Evolutionary conservation across 1,284 basidiomycete genomes (phyloP), one percentile per base, ranked within the genome.

Genomic region (Fomitopsis palustris): DNA sequence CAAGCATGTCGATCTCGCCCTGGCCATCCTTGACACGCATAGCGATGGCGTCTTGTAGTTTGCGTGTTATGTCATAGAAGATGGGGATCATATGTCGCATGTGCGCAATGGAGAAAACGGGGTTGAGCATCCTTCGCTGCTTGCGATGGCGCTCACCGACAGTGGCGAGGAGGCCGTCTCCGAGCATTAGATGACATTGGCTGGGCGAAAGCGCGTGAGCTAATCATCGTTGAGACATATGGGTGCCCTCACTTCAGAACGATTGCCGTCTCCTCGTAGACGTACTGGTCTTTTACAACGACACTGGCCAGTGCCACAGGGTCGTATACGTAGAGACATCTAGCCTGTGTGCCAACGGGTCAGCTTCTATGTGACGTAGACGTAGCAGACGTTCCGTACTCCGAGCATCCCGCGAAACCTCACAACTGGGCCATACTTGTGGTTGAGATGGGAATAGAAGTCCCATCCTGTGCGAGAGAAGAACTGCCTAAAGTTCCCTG

Each of bases 221-320:
- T 3, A 29, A 16, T 35, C 27, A 6, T 21, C 57, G 14, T 56
- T 60, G 4, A 60, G 61, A 8, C 61, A 39, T 3, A 12, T 17
- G 54, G 49, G 27, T n/a, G 12, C 29, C 17, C 47, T 39, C 25
- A 59, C 53, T 17, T 47, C 39, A 38, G 25, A 38, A 60, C 49
- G 21, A 38, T 52, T 17, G 39, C 4, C 0, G n/a, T 27, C 17
- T 73, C 69, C 27, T 70, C 68, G 56, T 70, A 75, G 33, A 66
- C 56, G 21, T 70, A 61, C 51, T 70, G 67, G 12, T 75, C 74
- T 56, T 72, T 75, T 27, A 72, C 61, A 31, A 75, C 45, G 9
- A 76, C 66, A 31, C 62, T 61, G 38, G 71, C 66, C 53, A 74
- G 56, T 0, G 72, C 72, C 27, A 58, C 60, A 1, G 70, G 63